Evolutionary conservation across 2,329 filamentous ascomycete genomes (phyloP).

Genomic region (Elsinoe arachidis): DNA sequence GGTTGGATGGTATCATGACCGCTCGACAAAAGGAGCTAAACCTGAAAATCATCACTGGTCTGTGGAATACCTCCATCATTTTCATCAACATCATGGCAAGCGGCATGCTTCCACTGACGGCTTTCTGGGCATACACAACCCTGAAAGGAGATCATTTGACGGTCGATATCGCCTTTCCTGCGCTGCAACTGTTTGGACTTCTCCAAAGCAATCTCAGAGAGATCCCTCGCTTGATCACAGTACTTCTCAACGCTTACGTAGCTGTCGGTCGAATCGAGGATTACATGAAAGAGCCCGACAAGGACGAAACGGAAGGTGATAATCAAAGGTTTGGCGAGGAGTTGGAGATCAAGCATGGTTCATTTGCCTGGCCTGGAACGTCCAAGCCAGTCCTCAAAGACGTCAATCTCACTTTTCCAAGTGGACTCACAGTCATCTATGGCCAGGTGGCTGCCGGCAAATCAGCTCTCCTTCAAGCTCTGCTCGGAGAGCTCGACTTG

Average conservation of each 20-base stretch:
- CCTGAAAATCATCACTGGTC: slow-evolving; percentile 53
- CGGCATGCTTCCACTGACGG: slow-evolving; percentile 68
- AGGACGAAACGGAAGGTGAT: slow-evolving; percentile 35
- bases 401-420: slow-evolving; percentile 46
- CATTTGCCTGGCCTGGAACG: slow-evolving; percentile 72
- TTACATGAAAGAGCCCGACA: slow-evolving; percentile 81
- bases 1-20: slow-evolving; percentile 61
- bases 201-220: slow-evolving; percentile 66
- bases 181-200: slow-evolving; percentile 69
- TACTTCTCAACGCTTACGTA: slow-evolving; percentile 72
- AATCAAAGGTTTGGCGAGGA: slow-evolving; percentile 25
- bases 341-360: slow-evolving; percentile 52
- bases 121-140: slow-evolving; percentile 73
- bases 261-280: slow-evolving; percentile 72
- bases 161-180: slow-evolving; percentile 79
- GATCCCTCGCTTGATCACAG: slow-evolving; percentile 65
- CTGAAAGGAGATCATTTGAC: slow-evolving; percentile 59
- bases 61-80: slow-evolving; percentile 55
- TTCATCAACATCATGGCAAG: slow-evolving; percentile 65
- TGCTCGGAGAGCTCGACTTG: slow-evolving; percentile 52
- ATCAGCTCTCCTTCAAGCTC: slow-evolving; percentile 50
- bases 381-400: slow-evolving; percentile 46
- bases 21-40: slow-evolving; percentile 60
- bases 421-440: slow-evolving; percentile 51
- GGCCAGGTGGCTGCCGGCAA: slow-evolving; percentile 60